These are phyloP conservation scores for Rheum nobile DNA, from an alignment of 148 eudicot species.

Conservation along the genomic window DNA sequence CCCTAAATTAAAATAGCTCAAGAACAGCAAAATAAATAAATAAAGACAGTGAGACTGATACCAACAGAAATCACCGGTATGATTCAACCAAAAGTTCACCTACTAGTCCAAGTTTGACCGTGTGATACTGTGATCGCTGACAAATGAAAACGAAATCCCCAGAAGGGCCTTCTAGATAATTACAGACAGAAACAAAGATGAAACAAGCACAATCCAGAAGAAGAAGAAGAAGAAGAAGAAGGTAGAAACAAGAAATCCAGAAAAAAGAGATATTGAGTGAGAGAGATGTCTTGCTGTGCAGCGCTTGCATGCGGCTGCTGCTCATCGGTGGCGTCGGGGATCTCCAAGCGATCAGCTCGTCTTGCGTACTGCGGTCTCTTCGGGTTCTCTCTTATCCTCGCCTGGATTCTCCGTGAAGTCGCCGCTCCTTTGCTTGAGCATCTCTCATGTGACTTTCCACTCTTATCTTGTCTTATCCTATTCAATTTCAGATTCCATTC, in stretches of 20 bases:
- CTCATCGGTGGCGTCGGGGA: conserved; percentile 70
- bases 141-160: neutral
- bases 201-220: neutral
- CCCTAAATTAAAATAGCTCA: too few species aligned
- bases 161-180: neutral
- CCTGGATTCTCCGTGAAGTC: conserved; percentile 88
- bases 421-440: conserved; percentile 62
- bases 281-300: conserved; percentile 46
- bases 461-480: neutral
- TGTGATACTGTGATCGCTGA: conserved; percentile 1
- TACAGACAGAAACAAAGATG: neutral
- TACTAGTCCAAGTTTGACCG: conserved; percentile 1
- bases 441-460: conserved; percentile 46
- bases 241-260: neutral
- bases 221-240: neutral
- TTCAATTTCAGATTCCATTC: neutral
- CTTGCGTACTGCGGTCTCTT: conserved; percentile 81
- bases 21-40: neutral
- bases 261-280: neutral
- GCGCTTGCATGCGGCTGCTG: conserved; percentile 84
- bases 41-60: neutral
- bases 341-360: conserved; percentile 74
- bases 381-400: conserved; percentile 62
- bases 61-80: neutral
- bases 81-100: neutral